These are phyloP conservation scores for Claviceps humidiphila DNA, from an alignment of 2,329 filamentous ascomycete species.

Conservation along the genomic window DNA sequence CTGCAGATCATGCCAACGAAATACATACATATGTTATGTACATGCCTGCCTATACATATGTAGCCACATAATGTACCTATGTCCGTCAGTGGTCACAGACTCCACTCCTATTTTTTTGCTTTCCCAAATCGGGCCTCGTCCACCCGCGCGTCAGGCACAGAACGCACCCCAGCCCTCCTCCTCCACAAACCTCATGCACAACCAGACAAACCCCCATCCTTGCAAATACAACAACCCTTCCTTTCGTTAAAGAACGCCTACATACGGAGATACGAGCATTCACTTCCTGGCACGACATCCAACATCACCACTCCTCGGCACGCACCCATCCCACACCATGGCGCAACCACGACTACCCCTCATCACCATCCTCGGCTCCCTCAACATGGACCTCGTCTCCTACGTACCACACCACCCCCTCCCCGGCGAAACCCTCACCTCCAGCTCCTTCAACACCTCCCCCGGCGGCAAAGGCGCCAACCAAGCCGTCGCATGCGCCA, in stretches of 20 bases:
- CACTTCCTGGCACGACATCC: too few relatives aligned
- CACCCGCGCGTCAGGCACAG: neutral
- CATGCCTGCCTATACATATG: too few relatives aligned
- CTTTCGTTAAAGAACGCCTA: too few relatives aligned
- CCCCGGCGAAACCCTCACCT: constrained; percentile 77
- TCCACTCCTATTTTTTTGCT: neutral
- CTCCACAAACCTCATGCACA: neutral
- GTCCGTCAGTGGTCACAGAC: neutral
- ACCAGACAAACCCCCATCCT: neutral
- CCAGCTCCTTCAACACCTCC: constrained; percentile 63
- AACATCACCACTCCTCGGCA: neutral
- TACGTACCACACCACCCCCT: constrained; percentile 71
- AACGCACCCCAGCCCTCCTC: too few relatives aligned
- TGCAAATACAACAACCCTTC: too few relatives aligned
- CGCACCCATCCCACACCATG: constrained; percentile 1
- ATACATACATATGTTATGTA: too few relatives aligned
- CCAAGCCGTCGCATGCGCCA: constrained; percentile 80
- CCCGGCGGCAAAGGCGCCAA: constrained; percentile 93
- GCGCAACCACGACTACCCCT: constrained; percentile 18
- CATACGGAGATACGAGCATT: too few relatives aligned
- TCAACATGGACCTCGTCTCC: constrained; percentile 89
- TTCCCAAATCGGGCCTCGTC: neutral
- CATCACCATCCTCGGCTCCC: constrained; percentile 80
- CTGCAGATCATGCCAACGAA: too few relatives aligned
- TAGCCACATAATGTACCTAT: too few relatives aligned